Evolutionary conservation across 495 filamentous ascomycete genomes (phyloP), one percentile per base, ranked within the genome.

Genomic region (Chaetomium fimeti): DNA sequence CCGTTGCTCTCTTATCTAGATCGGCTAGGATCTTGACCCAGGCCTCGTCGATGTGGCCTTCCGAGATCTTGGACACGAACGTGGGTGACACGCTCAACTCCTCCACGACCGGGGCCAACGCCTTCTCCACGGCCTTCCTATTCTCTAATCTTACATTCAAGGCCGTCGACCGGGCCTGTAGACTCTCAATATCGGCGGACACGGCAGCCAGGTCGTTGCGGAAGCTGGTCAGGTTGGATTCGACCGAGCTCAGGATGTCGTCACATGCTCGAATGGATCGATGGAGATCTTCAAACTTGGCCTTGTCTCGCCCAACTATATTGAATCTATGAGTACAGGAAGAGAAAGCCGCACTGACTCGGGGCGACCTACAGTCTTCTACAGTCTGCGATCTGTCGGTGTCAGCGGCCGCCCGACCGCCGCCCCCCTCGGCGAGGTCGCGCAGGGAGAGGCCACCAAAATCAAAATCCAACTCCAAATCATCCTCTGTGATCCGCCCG

Each of bases 271-370:
- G 74, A 66, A 98, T 97, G 9, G 92, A 92, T 59, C 84, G 85
- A 73, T 98, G 94, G 38, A 98, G 81, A 53, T 96, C 92, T 74
- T 97, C 87, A 68, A 96, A 97, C 68, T 90, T 95, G 66, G 89
- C 84, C 69, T 91, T 90, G 58, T 97, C 92, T 71, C 84, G 82
- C 72, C 96, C 91, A 75, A 91, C 90, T 93, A 65, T 59, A 29
- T 51, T 63, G 63, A 59, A 49, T 58, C 52, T 55, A 71, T 75
- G 64, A 74, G 70, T 67, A 69, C 69, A 65, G 65, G 66, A 57
- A 66, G 57, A 70, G 62, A 59, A 69, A 66, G 62, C 42, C 51
- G 66, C 67, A 72, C 24, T 27, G 62, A 43, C 15, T 42, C 29
- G 63, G 55, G 61, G 65, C 49, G 25, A 61, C 79, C 59, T 76